Evolutionary conservation across 208 protist species (phyloP).

Genomic region (Crithidia bombi): DNA sequence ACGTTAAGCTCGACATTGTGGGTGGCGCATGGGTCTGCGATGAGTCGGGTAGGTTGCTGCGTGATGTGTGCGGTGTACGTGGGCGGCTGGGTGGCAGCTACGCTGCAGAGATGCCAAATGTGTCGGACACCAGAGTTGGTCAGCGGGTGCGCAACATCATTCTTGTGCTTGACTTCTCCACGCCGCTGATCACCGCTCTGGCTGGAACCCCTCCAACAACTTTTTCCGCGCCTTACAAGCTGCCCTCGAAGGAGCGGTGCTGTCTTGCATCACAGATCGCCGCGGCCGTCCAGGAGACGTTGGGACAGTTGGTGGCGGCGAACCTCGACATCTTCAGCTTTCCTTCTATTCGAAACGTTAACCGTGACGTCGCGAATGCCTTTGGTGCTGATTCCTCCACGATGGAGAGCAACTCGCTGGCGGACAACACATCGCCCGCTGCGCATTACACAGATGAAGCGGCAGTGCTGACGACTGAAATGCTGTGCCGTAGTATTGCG

Average conservation of each 20-base stretch:
- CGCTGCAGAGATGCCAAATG: neutral
- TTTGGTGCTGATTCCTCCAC: neutral
- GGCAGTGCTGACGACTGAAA: conserved; percentile 15
- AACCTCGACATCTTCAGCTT: conserved; percentile 61
- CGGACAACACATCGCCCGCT: neutral
- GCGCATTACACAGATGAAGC: neutral
- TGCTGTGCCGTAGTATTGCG: conserved; percentile 56
- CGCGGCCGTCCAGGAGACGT: conserved; percentile 33
- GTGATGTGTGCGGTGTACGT: conserved; percentile 20
- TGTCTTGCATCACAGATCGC: conserved; percentile 39
- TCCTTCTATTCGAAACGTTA: neutral
- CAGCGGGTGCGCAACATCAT: conserved; percentile 32
- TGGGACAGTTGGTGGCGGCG: conserved; percentile 45
- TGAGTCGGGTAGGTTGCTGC: neutral
- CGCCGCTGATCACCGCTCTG: conserved; percentile 9
- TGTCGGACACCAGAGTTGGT: neutral
- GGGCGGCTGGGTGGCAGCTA: conserved; percentile 42
- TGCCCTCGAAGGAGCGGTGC: neutral
- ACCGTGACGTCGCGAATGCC: neutral
- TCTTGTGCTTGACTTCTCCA: conserved; percentile 42
- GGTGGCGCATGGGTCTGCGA: conserved; percentile 15
- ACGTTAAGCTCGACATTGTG: conserved; percentile 28
- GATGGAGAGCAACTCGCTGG: neutral
- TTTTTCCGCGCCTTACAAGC: neutral
- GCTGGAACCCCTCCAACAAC: neutral